A percentile compares a stretch with the other conserved stretches of the same genome.
Evolutionary conservation across 352 stramenopile genomes (phyloP).

Genomic region (Aphanomyces stellatus): DNA sequence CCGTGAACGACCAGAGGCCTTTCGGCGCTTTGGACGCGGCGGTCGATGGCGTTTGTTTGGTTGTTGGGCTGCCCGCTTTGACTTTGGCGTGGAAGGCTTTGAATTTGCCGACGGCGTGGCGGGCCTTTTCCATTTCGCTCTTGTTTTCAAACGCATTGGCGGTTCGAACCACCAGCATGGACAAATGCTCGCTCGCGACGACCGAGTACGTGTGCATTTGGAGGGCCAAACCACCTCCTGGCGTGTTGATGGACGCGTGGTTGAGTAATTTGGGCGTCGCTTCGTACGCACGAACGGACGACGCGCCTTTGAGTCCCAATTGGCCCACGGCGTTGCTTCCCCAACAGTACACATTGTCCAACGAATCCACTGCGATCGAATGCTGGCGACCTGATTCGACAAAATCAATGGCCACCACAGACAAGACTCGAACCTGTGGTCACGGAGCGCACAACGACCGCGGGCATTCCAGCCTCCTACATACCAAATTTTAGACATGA

Average conservation of each 20-base stretch:
- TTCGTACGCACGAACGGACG: not conserved
- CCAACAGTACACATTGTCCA: conserved; percentile 11
- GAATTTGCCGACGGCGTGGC: not conserved
- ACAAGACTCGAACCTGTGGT: not conserved
- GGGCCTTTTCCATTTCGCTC: not conserved
- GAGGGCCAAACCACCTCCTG: not conserved
- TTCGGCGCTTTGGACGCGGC: not conserved
- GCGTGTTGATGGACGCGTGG: not conserved
- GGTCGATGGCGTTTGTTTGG: not conserved
- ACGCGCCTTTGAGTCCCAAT: not conserved
- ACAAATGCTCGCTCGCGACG: not conserved
- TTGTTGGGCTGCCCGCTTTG: not conserved
- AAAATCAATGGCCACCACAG: not conserved
- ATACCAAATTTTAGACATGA: not conserved
- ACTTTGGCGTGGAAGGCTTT: not conserved
- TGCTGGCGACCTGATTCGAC: not conserved
- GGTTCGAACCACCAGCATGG: not conserved
- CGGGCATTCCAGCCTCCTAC: not conserved
- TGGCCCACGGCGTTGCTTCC: conserved; percentile 6
- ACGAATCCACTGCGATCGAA: not conserved
- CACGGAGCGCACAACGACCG: not conserved
- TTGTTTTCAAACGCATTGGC: not conserved
- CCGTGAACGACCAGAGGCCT: conserved; percentile 8
- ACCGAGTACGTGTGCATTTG: not conserved
- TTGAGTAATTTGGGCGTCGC: not conserved